Evolutionary conservation across 345 rosid species (phyloP).

Genomic region (Aquilaria sinensis): DNA sequence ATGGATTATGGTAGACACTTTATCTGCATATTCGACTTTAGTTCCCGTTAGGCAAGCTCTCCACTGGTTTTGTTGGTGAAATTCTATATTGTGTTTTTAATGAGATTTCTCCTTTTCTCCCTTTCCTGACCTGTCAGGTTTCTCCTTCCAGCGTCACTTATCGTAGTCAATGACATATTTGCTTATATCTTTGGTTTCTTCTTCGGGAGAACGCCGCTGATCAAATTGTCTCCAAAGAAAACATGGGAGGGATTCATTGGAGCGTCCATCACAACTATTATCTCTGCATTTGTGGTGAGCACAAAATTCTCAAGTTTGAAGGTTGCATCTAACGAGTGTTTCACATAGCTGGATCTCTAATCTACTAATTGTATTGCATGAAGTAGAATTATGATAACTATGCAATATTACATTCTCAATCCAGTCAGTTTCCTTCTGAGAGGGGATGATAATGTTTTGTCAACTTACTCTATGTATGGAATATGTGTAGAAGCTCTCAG

Average conservation of each 20-base stretch:
- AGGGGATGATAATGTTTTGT: no score
- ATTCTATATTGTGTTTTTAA: no score
- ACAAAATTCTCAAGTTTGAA: background rate
- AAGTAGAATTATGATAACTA: background rate
- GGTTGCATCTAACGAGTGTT: background rate
- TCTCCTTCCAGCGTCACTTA: conserved; percentile 97
- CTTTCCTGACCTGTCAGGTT: conserved; percentile 43
- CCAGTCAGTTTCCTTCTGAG: no score
- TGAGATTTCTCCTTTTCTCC: background rate
- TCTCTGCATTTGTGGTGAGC: conserved; percentile 86
- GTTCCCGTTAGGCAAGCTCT: no score
- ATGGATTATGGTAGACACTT: no score
- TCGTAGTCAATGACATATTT: conserved; percentile 84
- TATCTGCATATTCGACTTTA: no score
- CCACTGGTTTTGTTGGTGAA: no score
- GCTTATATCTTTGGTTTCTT: conserved; percentile 93
- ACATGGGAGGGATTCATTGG: conserved; percentile 99
- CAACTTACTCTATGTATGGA: background rate
- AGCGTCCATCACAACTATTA: conserved; percentile 83
- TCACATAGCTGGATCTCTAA: background rate
- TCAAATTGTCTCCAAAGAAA: conserved; percentile 95
- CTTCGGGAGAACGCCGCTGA: conserved; percentile 93
- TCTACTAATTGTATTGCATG: background rate
- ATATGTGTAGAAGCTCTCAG: no score
- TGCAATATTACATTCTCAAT: background rate